Conservation (phyloP, 441 rosid species). For the Codiaeum variegatum region DNA sequence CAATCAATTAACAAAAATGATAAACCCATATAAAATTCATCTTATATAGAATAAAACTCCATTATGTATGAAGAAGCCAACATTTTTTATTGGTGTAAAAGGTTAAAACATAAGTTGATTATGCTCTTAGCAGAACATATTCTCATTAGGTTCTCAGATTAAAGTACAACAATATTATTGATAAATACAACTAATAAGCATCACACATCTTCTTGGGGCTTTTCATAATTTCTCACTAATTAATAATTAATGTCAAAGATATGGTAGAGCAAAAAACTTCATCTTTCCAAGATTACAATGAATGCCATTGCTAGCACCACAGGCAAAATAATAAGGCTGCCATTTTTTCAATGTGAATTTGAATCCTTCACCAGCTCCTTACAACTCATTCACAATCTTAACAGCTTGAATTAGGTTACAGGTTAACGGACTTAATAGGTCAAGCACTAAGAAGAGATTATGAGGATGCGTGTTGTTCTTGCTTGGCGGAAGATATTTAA, state of each 20-base stretch:
- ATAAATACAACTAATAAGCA: too few relatives aligned
- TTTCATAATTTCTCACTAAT: neutral
- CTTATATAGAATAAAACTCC: too few relatives aligned
- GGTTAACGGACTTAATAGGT: conserved; percentile 35
- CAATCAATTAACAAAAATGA: too few relatives aligned
- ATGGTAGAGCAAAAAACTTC: conserved; percentile 56
- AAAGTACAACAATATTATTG: too few relatives aligned
- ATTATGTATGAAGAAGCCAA: too few relatives aligned
- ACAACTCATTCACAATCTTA: conserved; percentile 39
- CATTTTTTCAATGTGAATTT: conserved; percentile 37
- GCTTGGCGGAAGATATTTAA: conserved; percentile 53
- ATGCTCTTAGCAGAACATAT: too few relatives aligned
- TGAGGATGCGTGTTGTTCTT: conserved; percentile 37
- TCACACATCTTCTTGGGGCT: neutral
- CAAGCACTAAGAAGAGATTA: conserved; percentile 48
- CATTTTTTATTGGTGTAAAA: too few relatives aligned
- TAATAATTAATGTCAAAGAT: conserved; percentile 27
- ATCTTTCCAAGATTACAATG: conserved; percentile 57
- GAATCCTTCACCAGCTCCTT: conserved; percentile 53
- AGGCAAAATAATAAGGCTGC: conserved; percentile 54
- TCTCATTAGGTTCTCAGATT: too few relatives aligned
- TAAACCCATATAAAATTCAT: too few relatives aligned
- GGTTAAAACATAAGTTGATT: too few relatives aligned
- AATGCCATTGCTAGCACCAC: conserved; percentile 48
- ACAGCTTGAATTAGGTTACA: conserved; percentile 41